These are phyloP conservation scores for Curvularia hawaiiensis DNA, from an alignment of 2,329 filamentous ascomycete species.

Conservation along the genomic window DNA sequence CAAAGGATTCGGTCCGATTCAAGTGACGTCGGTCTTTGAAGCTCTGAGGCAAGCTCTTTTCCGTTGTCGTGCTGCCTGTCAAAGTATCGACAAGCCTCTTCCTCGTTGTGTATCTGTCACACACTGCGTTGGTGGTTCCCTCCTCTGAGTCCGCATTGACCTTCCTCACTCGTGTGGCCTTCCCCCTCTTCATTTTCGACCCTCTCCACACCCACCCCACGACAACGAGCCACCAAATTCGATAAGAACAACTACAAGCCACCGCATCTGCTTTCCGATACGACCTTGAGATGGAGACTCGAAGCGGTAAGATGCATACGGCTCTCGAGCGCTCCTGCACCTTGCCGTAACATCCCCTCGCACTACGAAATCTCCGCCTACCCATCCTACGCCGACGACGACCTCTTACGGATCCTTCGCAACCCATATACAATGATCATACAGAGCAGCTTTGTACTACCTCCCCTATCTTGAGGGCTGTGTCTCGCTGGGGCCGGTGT, in stretches of 20 bases:
- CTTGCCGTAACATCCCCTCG: not conserved
- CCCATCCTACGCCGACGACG: not conserved
- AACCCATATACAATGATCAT: not conserved
- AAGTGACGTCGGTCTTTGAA: slow-evolving; percentile 3
- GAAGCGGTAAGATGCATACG: not conserved
- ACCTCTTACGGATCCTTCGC: not conserved
- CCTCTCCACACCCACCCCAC: slow-evolving; percentile 1
- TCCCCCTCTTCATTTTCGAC: slow-evolving; percentile 9
- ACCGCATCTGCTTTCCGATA: not conserved
- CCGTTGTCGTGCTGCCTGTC: not conserved
- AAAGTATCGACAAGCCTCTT: not conserved
- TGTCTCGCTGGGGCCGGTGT: not conserved
- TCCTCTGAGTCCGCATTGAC: slow-evolving; percentile 4
- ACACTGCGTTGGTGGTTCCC: not conserved
- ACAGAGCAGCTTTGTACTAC: not conserved
- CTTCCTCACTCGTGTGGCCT: not conserved
- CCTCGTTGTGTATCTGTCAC: not conserved
- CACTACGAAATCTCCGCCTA: not conserved
- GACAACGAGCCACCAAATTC: slow-evolving; percentile 1
- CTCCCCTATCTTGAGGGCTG: not conserved
- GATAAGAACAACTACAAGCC: not conserved
- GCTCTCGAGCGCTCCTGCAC: slow-evolving; percentile 2
- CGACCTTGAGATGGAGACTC: not conserved
- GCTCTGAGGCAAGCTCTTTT: not conserved
- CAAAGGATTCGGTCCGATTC: slow-evolving; percentile 12